Evolutionary conservation across 2,329 filamentous ascomycete genomes (phyloP).

Genomic region (Metarhizium rileyi): DNA sequence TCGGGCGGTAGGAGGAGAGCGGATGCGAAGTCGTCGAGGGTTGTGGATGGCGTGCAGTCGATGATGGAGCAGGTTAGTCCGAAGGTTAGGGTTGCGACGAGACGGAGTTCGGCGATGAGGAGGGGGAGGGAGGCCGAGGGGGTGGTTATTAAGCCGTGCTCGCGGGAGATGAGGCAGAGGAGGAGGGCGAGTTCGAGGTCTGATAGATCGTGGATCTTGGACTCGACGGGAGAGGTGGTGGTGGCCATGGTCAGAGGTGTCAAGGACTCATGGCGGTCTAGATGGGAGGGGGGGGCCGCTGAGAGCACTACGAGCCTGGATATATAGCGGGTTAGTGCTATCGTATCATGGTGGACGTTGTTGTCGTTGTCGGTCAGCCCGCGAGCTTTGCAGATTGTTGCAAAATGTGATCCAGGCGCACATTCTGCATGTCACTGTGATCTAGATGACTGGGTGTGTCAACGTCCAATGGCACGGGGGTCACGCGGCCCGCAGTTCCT

Average conservation of each 20-base stretch:
- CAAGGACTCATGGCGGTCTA: neutral
- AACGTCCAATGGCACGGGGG: too few relatives aligned
- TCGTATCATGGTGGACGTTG: neutral
- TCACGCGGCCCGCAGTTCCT: too few relatives aligned
- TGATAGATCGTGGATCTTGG: slow-evolving; percentile 66
- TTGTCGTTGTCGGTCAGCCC: too few relatives aligned
- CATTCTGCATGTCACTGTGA: neutral
- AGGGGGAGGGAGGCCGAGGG: slow-evolving; percentile 51
- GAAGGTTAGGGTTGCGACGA: slow-evolving; percentile 65
- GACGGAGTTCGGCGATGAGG: slow-evolving; percentile 62
- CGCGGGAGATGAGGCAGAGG: slow-evolving; percentile 67
- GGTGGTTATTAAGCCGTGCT: slow-evolving; percentile 84
- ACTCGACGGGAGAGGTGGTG: slow-evolving; percentile 31
- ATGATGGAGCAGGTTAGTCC: slow-evolving; percentile 60
- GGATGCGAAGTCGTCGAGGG: slow-evolving; percentile 70
- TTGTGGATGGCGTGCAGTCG: slow-evolving; percentile 62
- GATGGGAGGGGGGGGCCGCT: too few relatives aligned
- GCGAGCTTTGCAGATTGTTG: neutral
- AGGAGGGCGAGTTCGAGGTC: slow-evolving; percentile 83
- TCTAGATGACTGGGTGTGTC: too few relatives aligned
- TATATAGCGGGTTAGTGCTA: neutral
- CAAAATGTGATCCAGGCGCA: neutral
- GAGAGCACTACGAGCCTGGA: too few relatives aligned
- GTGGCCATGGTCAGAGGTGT: neutral
- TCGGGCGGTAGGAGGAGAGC: slow-evolving; percentile 46